Base-by-base conservation (phyloP, 2,329 filamentous ascomycete genomes). In the Curvularia sp. region DNA sequence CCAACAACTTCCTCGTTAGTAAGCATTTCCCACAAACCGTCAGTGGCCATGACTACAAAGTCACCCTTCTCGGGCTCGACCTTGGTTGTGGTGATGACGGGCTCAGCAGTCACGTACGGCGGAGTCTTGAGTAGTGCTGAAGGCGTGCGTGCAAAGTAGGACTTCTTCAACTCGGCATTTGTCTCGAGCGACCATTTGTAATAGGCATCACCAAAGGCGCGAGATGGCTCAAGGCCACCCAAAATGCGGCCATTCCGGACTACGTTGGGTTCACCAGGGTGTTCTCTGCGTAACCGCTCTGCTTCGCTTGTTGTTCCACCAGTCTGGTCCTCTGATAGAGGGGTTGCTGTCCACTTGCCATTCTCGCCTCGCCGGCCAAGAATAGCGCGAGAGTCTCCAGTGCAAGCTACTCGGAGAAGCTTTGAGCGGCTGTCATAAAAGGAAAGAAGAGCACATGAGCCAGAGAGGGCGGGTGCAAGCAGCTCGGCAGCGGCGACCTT, bases 1-100 rank as follows among this genome's bases (percentile, higher is more conserved):
- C 95, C 95, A 50, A 99, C 91, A 1, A 97, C 95, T 81, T 99
- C 95, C 75, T 99, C 95, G 71, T 98, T 99, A 48, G 92, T 97
- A 61, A 99, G 84, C 95, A 98, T 98, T 79, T 99, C 95, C 95
- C 95, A 99, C 0, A 99, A 84, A 4, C 95, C 95, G 74, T 99
- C 95, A 0, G 95, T 97, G 22, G 95, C 95, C 83, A 99, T 89
- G 61, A 99, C 94, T 12, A 99, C 84, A 70, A 99, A 99, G 75
- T 99, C 95, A 46, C 94, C 93, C 62, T 91, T 91, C 53, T 92
- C 87, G 1, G 95, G 95, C 68, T 94, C 85, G 52, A 99, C 89
- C 76, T 95, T 90, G 46, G 94, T 98, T 1, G 93, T 97, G 0
- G 94, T 98, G 53, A 99, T 87, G 22, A 98, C 85, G 2, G 95